Conservation (phyloP, 495 filamentous ascomycete genomes). For the Endocarpon pusillum region DNA sequence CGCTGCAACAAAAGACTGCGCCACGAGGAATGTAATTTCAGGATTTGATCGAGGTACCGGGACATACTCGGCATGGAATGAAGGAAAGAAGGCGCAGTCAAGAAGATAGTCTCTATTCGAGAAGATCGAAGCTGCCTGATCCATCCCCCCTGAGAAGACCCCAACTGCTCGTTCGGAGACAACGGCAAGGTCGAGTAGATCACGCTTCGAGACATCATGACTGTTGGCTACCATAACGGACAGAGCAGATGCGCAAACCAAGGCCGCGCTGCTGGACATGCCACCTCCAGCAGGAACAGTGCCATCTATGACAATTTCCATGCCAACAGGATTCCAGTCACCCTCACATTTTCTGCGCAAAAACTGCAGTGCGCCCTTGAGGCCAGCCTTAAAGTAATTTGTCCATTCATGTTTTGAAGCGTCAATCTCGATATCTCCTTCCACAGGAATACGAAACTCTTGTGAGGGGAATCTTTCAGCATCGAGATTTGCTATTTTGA, state of each 20-base stretch:
- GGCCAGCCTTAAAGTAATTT: conserved; percentile 92
- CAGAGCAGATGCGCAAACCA: conserved; percentile 78
- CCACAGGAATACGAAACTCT: conserved; percentile 53
- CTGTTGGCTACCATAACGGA: conserved; percentile 81
- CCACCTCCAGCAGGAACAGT: conserved; percentile 84
- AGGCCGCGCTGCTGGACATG: conserved; percentile 83
- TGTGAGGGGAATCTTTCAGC: conserved; percentile 55
- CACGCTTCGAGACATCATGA: conserved; percentile 70
- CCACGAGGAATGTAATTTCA: conserved; percentile 79
- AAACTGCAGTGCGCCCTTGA: conserved; percentile 64
- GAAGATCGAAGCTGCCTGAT: conserved; percentile 95
- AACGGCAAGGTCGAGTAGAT: conserved; percentile 77
- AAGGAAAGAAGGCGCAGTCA: conserved; percentile 77
- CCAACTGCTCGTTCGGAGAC: conserved; percentile 89
- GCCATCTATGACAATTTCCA: conserved; percentile 82
- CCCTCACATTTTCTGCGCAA: conserved; percentile 46
- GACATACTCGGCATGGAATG: conserved; percentile 57
- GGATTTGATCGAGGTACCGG: conserved; percentile 70
- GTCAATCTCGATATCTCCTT: conserved; percentile 63
- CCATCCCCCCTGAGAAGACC: conserved; percentile 97
- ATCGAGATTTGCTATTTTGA: conserved; percentile 65
- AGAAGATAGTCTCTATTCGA: conserved; percentile 68
- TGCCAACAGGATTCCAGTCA: conserved; percentile 40
- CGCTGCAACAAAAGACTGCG: conserved; percentile 80
- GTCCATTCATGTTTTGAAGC: conserved; percentile 80